phyloP scores from a whole-genome alignment of 2,329 filamentous ascomycete genomes.

The Dactylella cylindrospora region DNA sequence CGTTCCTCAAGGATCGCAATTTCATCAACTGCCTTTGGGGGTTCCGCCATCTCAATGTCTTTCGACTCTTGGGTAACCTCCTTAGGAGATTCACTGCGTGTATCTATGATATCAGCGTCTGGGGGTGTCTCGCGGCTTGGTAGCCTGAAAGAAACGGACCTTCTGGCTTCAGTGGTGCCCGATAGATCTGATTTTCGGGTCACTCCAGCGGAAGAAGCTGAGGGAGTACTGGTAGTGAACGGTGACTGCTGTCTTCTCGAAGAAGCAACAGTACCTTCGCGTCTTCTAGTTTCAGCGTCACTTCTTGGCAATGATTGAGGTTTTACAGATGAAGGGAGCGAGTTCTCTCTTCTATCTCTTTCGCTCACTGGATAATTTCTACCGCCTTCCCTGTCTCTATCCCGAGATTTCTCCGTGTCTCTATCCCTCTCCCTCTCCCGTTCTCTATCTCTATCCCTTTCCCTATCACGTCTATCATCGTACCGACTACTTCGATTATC shows the following conservation, averaged over 20 bases:
- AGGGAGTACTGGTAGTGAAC: constrained; percentile 26
- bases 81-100: constrained; percentile 42
- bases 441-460: constrained; percentile 42
- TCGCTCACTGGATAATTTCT: constrained; percentile 66
- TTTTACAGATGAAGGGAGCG: constrained; percentile 55
- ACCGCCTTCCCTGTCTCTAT: constrained; percentile 54
- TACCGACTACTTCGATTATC: constrained; percentile 32
- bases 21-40: constrained; percentile 69
- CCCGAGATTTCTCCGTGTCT: constrained; percentile 54
- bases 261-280: constrained; percentile 58
- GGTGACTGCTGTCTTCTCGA: constrained; percentile 52
- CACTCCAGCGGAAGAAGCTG: constrained; percentile 19
- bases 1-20: constrained; percentile 81
- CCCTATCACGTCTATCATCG: constrained; percentile 43
- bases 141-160: constrained; percentile 42
- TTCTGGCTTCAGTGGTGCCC: constrained; percentile 25
- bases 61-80: constrained; percentile 43
- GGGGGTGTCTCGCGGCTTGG: background rate
- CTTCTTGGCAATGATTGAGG: constrained; percentile 60
- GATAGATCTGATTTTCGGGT: constrained; percentile 20
- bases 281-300: constrained; percentile 68
- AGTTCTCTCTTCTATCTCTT: constrained; percentile 59
- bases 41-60: constrained; percentile 53
- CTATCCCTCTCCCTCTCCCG: constrained; percentile 49
- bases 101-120: constrained; percentile 44